phyloP scores from a whole-genome alignment of 140 eudicot species.

The Cichorium intybus region DNA sequence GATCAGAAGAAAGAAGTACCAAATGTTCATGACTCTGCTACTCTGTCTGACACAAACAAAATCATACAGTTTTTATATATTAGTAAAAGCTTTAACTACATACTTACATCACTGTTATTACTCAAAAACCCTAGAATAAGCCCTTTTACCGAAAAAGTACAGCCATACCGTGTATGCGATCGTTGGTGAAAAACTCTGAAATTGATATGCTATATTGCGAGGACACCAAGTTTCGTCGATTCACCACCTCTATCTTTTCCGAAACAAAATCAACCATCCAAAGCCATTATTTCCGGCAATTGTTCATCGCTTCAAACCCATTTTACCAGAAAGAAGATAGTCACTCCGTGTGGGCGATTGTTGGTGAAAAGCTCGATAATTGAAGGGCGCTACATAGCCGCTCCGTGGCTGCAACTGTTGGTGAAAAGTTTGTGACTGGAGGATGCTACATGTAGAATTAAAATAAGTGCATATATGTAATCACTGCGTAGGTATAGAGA shows the following conservation, averaged over 20 bases:
- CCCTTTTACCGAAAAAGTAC: constrained; percentile 5
- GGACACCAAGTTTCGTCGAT: background rate
- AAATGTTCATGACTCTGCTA: constrained; percentile 6
- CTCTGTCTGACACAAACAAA: constrained; percentile 13
- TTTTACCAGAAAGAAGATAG: background rate
- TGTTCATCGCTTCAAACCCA: background rate
- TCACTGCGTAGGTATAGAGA: background rate
- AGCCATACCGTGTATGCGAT: background rate
- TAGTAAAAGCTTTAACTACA: background rate
- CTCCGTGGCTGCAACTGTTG: background rate
- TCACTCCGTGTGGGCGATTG: background rate
- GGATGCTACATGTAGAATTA: background rate
- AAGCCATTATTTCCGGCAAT: background rate
- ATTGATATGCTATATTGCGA: background rate
- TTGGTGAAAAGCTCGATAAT: background rate
- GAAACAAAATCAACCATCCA: background rate
- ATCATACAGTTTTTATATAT: background rate
- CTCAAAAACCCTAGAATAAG: background rate
- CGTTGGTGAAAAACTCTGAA: background rate
- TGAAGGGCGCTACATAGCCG: background rate
- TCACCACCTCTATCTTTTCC: background rate
- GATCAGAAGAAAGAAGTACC: background rate
- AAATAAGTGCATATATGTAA: background rate
- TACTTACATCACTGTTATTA: background rate
- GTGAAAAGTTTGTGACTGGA: background rate